Conservation (phyloP, 495 filamentous ascomycete species). For the Beverwykella pulmonaria region DNA sequence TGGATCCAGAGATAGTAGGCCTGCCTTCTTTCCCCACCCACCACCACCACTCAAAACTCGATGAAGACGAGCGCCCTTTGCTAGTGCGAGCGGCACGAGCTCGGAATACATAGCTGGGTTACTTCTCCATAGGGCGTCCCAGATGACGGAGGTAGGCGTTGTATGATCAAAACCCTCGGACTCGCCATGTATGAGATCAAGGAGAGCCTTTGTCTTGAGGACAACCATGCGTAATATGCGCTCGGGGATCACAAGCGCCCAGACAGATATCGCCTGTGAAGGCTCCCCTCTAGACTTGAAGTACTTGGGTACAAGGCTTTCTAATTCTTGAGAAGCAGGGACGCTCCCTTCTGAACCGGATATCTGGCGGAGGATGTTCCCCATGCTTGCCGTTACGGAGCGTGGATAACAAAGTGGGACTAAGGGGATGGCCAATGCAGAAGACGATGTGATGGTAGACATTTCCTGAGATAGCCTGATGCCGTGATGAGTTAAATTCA, state of each 20-base stretch:
- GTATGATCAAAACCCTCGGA: not conserved
- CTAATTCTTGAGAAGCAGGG: constrained; percentile 77
- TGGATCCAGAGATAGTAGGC: constrained; percentile 80
- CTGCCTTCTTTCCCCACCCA: constrained; percentile 86
- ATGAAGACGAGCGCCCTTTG: constrained; percentile 41
- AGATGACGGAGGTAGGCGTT: not conserved
- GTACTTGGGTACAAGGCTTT: constrained; percentile 63
- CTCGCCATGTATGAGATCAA: not conserved
- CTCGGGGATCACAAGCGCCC: constrained; percentile 65
- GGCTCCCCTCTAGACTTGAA: constrained; percentile 53
- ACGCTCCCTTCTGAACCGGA: constrained; percentile 52
- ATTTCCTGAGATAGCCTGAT: not conserved
- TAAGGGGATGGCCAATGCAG: constrained; percentile 44
- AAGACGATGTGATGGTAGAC: constrained; percentile 16
- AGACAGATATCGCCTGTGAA: constrained; percentile 63
- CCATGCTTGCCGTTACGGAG: constrained; percentile 67
- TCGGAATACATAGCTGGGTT: constrained; percentile 22
- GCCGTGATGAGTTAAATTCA: constrained; percentile 18
- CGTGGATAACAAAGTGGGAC: constrained; percentile 66
- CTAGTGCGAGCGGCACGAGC: constrained; percentile 17
- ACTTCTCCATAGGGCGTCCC: constrained; percentile 20
- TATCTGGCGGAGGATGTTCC: constrained; percentile 78
- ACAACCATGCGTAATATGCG: not conserved
- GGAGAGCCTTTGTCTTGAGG: not conserved
- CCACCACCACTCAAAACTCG: constrained; percentile 76